Conservation (phyloP, 441 rosid genomes). For the Flueggea neowawraea region DNA sequence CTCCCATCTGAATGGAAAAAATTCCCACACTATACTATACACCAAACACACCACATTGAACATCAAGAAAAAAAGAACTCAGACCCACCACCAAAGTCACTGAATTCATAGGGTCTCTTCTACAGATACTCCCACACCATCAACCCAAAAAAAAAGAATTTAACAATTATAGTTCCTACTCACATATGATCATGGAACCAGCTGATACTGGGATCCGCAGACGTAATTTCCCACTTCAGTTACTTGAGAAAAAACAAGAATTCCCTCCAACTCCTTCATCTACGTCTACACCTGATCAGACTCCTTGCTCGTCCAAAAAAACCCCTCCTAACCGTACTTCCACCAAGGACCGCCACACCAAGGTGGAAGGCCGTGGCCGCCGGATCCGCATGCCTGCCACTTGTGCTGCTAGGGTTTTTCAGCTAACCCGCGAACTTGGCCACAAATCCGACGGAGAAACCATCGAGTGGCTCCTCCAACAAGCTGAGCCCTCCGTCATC, state of each 20-base stretch:
- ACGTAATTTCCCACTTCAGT: conserved; percentile 76
- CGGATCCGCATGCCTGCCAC: conserved; percentile 94
- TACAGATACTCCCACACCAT: not conserved
- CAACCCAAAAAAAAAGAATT: not conserved
- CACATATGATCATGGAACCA: conserved; percentile 54
- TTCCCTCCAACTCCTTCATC: conserved; percentile 9
- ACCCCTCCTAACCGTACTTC: conserved; percentile 72
- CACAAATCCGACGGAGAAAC: conserved; percentile 92
- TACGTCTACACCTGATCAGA: conserved; percentile 1
- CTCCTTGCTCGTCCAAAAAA: conserved; percentile 32
- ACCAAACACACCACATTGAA: not conserved
- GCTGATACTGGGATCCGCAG: conserved; percentile 55
- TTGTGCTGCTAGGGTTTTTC: conserved; percentile 91
- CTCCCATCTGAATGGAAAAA: conserved; percentile 41
- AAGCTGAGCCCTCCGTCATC: conserved; percentile 85
- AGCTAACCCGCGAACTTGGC: conserved; percentile 84
- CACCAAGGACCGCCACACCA: conserved; percentile 86
- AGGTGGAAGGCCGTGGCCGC: conserved; percentile 90
- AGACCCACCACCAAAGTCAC: conserved; percentile 13
- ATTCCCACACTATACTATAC: not conserved
- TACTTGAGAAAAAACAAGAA: conserved; percentile 54
- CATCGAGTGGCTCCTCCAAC: conserved; percentile 84
- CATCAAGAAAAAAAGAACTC: not conserved
- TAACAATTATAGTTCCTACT: conserved; percentile 10
- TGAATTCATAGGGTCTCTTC: not conserved